phyloP scores from a whole-genome alignment of 2,329 filamentous ascomycete genomes.

The Aureobasidium melanogenum region DNA sequence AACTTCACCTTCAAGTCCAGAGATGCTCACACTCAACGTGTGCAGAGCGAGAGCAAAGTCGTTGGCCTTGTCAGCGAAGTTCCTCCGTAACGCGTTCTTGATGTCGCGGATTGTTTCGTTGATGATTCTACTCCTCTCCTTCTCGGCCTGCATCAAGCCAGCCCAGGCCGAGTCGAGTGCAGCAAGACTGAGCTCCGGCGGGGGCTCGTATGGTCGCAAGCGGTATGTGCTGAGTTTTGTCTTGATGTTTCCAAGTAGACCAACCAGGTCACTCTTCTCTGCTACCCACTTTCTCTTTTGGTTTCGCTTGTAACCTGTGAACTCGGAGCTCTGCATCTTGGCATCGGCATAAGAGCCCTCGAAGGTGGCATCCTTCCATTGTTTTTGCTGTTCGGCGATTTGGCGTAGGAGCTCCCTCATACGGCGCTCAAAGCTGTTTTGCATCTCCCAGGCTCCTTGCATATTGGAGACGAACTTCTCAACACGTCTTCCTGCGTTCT shows the following conservation, averaged over 20 bases:
- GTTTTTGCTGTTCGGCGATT: conserved; percentile 62
- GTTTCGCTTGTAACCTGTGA: conserved; percentile 82
- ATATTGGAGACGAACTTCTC: conserved; percentile 99
- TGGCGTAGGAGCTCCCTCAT: conserved; percentile 74
- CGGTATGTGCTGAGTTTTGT: conserved; percentile 95
- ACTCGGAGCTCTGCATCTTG: conserved; percentile 73
- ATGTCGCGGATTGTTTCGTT: conserved; percentile 99
- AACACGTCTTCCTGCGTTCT: conserved; percentile 90
- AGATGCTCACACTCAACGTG: conserved; percentile 89
- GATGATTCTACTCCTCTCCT: conserved; percentile 82
- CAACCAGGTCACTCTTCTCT: conserved; percentile 92
- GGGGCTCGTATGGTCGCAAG: conserved; percentile 82
- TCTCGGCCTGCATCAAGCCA: conserved; percentile 70
- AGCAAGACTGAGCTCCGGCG: conserved; percentile 71
- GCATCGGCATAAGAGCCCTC: conserved; percentile 89
- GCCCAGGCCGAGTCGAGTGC: conserved; percentile 77
- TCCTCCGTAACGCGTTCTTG: conserved; percentile 86
- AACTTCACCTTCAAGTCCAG: conserved; percentile 91
- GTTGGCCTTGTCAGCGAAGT: conserved; percentile 96
- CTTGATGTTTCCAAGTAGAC: conserved; percentile 93
- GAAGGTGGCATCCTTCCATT: conserved; percentile 74
- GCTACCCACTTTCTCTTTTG: conserved; percentile 94
- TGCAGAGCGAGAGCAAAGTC: conserved; percentile 94
- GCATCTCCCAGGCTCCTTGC: conserved; percentile 99
- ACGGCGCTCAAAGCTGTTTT: conserved; percentile 85